phyloP scores from a whole-genome alignment of 139 green algal genomes.

The Coelastrella sp. region DNA sequence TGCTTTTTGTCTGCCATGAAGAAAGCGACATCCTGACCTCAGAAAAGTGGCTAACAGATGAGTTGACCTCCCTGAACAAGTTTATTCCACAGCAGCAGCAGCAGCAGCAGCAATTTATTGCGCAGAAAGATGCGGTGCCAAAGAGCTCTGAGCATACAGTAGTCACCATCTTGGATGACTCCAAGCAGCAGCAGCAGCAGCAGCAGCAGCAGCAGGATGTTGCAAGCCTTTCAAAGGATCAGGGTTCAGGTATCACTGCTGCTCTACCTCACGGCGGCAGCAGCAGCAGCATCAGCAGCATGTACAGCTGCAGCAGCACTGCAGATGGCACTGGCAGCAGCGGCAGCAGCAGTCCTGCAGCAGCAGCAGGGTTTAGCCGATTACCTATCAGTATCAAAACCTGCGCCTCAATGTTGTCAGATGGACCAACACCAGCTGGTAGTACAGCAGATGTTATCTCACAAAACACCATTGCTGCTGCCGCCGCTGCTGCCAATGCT shows the following conservation, averaged over 20 bases:
- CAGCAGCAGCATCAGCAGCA: constrained; percentile 1
- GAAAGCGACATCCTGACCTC: constrained; percentile 26
- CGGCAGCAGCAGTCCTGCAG: constrained; percentile 18
- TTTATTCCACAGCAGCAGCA: constrained; percentile 21
- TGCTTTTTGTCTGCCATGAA: constrained; percentile 32
- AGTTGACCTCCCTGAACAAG: constrained; percentile 1
- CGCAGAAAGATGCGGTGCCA: not conserved
- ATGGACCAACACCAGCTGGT: constrained; percentile 10
- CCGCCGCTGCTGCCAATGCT: not conserved
- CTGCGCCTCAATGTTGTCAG: not conserved
- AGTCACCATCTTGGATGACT: too few species aligned
- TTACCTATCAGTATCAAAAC: not conserved
- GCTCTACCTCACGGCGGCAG: not conserved
- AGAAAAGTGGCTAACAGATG: constrained; percentile 14
- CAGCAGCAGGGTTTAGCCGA: constrained; percentile 6
- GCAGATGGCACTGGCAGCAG: not conserved
- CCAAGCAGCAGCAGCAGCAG: not conserved
- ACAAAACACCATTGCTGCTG: not conserved
- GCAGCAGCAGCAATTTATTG: constrained; percentile 15
- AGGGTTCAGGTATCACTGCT: too few species aligned
- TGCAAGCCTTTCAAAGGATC: too few species aligned
- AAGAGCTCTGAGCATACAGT: not conserved
- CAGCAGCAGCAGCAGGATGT: not conserved
- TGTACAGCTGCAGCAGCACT: not conserved
- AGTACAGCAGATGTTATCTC: constrained; percentile 2